A percentile compares a stretch with the other conserved stretches of the same genome.
These are phyloP conservation scores for Diaporthe ampelina DNA, from an alignment of 2,329 filamentous ascomycete species.

Conservation along the genomic window DNA sequence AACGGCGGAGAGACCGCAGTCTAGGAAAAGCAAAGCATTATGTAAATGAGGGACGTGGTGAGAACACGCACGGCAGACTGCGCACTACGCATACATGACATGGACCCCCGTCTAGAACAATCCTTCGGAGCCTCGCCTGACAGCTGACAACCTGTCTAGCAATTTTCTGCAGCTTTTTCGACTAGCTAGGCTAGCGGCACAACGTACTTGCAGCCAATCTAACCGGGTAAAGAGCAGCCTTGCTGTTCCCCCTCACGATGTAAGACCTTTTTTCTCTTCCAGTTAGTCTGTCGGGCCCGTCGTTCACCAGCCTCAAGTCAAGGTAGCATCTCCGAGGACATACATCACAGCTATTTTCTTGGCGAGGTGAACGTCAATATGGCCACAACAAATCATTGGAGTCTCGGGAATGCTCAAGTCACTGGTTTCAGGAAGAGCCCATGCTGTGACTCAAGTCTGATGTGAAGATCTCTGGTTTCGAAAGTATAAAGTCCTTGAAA, in stretches of 20 bases:
- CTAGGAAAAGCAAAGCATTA: not conserved
- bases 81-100: not conserved
- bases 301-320: not conserved
- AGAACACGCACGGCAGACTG: not conserved
- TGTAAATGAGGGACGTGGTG: not conserved
- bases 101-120: not conserved
- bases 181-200: not conserved
- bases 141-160: not conserved
- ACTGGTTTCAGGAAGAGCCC: not conserved
- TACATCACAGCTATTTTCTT: constrained; percentile 11
- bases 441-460: not conserved
- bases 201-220: not conserved
- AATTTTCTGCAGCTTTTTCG: not conserved
- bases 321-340: constrained; percentile 2
- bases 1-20: no score
- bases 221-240: not conserved
- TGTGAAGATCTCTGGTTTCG: not conserved
- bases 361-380: not conserved
- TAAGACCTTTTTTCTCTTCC: not conserved
- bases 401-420: not conserved
- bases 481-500: not conserved
- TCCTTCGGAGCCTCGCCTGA: not conserved
- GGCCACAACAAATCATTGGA: not conserved
- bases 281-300: not conserved
- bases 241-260: not conserved